Base-by-base conservation (phyloP, 306 rosid species). In the Herpetospermum pedunculosum region DNA sequence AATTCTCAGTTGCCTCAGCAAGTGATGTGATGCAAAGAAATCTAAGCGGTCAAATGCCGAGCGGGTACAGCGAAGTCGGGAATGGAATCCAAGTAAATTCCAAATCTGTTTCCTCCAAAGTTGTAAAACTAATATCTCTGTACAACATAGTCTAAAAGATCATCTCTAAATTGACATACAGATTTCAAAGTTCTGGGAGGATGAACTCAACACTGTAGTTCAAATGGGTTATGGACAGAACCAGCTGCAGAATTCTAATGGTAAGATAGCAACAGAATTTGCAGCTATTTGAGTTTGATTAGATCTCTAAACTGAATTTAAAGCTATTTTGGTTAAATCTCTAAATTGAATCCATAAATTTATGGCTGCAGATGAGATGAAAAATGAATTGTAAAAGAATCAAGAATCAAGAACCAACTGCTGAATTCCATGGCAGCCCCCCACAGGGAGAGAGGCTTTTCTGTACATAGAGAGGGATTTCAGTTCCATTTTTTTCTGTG, bases 181-280 rank as follows among this genome's bases (percentile, higher is more conserved):
- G 88, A 77, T 72, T 73, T 46, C 90, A 15, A 30, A 76, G 18
- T 30, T 82, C 53, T 86, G 82, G 81, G 90, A 81, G 75, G 88
- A 84, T 74, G 90, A 86, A 46, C 90, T 86, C 46, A 84, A 84
- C 58, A 77, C 84, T 11, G 73, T 86, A 68, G 83, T 86, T 40
- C 90, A 86, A 37, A 86, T 84, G 86, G 84, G 88, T 15, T 81
- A 81, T 80, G 80, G 80, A 53, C 88, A 77, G 68, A 81, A 80
- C 77, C 75, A 81, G 78, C 84, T 69, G 65, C 82, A 77, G 47
- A 79, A 43, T 77, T 23, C 76, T 76, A 76, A 78, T 68, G 86
- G 90, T 86, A 83, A 47, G 48, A 19, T 38, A 44, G 10, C 26
- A 25, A 18, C 46, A 75, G 58, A 75, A 69, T 3, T 40, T 25